A percentile compares a stretch with the other conserved stretches of the same genome.
Evolutionary conservation across 2,329 filamentous ascomycete genomes (phyloP).

Genomic region (Ascochyta rabiei): DNA sequence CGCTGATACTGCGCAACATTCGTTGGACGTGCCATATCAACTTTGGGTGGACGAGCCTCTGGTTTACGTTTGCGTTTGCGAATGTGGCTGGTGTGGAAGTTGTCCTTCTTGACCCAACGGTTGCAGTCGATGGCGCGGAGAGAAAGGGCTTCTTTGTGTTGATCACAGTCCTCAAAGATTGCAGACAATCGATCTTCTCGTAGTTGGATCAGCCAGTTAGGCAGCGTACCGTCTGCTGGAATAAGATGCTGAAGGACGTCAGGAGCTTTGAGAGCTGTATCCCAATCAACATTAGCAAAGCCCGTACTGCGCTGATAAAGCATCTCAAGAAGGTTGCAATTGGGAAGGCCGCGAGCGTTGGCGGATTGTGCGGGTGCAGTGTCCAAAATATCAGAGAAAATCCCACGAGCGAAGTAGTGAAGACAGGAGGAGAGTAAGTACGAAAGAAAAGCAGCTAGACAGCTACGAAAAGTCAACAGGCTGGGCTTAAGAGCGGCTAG

Average conservation of each 20-base stretch:
- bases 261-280: constrained; percentile 11
- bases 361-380: not conserved
- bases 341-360: not conserved
- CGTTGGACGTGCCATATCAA: constrained; percentile 30
- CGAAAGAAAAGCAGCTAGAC: not conserved
- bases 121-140: constrained; percentile 6
- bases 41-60: constrained; percentile 10
- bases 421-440: not conserved
- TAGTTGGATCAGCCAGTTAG: constrained; percentile 15
- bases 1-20: constrained; percentile 69
- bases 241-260: constrained; percentile 6
- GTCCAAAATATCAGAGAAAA: not conserved
- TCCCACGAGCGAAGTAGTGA: too few relatives aligned
- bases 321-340: not conserved
- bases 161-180: not conserved
- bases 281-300: constrained; percentile 13
- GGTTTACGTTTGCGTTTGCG: constrained; percentile 25
- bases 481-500: constrained; percentile 12
- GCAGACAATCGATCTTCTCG: constrained; percentile 1
- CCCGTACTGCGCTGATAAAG: not conserved
- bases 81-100: constrained; percentile 13
- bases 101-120: constrained; percentile 28
- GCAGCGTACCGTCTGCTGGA: constrained; percentile 4
- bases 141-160: not conserved
- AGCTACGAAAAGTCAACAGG: not conserved